These are phyloP conservation scores for Cyclotella choctawhatcheeana DNA, from an alignment of 108 stramenopile genomes.

Conservation along the genomic window DNA sequence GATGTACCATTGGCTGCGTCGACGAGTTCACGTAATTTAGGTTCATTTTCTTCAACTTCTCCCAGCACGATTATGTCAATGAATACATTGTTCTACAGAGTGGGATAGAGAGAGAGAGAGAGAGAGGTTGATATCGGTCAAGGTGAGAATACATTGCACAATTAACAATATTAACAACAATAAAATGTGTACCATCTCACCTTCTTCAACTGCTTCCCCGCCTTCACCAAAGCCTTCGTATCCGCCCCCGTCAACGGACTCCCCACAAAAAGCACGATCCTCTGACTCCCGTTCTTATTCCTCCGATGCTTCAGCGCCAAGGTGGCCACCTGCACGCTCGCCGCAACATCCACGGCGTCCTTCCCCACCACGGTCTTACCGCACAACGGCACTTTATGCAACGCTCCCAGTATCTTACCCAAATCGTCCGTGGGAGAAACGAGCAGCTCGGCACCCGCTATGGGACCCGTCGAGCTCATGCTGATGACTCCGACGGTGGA, in stretches of 20 bases:
- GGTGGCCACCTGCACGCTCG: conserved; percentile 91
- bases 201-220: conserved; percentile 90
- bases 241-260: conserved; percentile 72
- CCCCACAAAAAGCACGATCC: conserved; percentile 95
- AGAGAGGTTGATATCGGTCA: no score
- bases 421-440: conserved; percentile 95
- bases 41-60: conserved; percentile 88
- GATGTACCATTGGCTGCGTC: conserved; percentile 91
- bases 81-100: conserved; percentile 84
- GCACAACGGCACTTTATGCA: conserved; percentile 67
- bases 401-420: conserved; percentile 89
- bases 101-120: conserved; percentile 50
- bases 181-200: not conserved
- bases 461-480: conserved; percentile 53
- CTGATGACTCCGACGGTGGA: conserved; percentile 95
- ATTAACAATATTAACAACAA: no score
- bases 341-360: conserved; percentile 73
- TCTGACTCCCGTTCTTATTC: conserved; percentile 97
- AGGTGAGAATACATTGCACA: no score
- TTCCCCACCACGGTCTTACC: conserved; percentile 26
- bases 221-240: conserved; percentile 66
- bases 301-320: conserved; percentile 97
- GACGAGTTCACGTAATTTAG: conserved; percentile 88
- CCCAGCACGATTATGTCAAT: conserved; percentile 97
- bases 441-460: conserved; percentile 89